Evolutionary conservation across 257 asterid species (phyloP), one percentile per base, ranked within the genome.

Genomic region (Cinchona pubescens): DNA sequence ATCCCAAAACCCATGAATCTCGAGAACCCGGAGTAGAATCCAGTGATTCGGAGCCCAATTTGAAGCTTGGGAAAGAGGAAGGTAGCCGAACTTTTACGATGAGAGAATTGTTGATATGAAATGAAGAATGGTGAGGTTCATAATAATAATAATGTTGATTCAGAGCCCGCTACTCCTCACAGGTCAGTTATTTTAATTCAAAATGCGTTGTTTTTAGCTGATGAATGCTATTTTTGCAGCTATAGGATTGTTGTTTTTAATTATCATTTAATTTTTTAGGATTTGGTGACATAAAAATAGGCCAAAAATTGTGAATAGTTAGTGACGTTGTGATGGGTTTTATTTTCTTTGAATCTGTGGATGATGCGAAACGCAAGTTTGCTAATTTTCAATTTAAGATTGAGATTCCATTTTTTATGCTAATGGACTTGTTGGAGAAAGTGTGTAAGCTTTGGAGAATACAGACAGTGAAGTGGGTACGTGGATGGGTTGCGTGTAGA

Each of bases 81-180:
- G 97, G 94, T 40, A 91, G 80, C 84, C 87, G 92, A 78, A 88
- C 97, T 43, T 95, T 95, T 76, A 95, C 98, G 51, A 92, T 95
- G 99, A 84, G 98, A 75, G 99, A 95, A 79, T 85, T 95, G 84
- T 84, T 95, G 85, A 86, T n/a, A 84, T 80, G 96, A 92, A 73
- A 85, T 92, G 94, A 92, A 91, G 94, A 92, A 75, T 49, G 95
- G 91, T 19, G 96, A 90, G 79, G 80, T 81, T 79, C 88, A 76
- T n/a, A n/a, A n/a, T n/a, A n/a, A n/a, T n/a, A n/a, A n/a, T n/a
- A n/a, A n/a, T 58, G 34, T 0, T 18, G 86, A 79, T 66, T 21
- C 82, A 10, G 84, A 62, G 38, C 79, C 69, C 8, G 89, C 76
- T 72, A 88, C 97, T 76, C 97, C 98, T 79, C 85, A 48, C 10